A percentile compares a stretch with the other conserved stretches of the same genome.
phyloP scores from a whole-genome alignment of 2,329 filamentous ascomycete species.

The Purpureocillium takamizusanense region DNA sequence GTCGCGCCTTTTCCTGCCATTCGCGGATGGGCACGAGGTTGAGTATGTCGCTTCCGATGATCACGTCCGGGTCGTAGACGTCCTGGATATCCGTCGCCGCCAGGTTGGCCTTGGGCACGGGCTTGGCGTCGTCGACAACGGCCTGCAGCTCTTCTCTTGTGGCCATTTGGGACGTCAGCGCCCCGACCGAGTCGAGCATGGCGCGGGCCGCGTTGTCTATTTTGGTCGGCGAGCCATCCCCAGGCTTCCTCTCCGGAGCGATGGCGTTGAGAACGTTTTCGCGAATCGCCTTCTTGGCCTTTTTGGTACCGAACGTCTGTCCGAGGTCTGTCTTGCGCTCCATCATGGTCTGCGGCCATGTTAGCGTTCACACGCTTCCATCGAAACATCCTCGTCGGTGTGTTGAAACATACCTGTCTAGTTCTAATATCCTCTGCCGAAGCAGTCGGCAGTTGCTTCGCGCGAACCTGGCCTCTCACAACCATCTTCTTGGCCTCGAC shows the following conservation, averaged over 20 bases:
- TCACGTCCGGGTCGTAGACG: conserved; percentile 58
- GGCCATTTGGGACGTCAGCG: conserved; percentile 55
- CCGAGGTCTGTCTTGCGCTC: conserved; percentile 62
- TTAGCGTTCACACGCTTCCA: conserved; percentile 11
- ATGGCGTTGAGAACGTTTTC: conserved; percentile 66
- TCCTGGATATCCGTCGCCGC: conserved; percentile 59
- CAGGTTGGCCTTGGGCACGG: conserved; percentile 62
- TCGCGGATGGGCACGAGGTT: conserved; percentile 60
- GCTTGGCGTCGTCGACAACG: conserved; percentile 58
- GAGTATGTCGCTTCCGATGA: conserved; percentile 62
- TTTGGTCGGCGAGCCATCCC: conserved; percentile 32
- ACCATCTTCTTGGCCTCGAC: conserved; percentile 57
- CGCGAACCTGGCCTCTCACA: conserved; percentile 46
- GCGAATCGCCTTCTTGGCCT: conserved; percentile 69
- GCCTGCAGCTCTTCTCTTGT: conserved; percentile 57
- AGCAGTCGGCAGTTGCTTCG: conserved; percentile 41
- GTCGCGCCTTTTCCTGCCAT: conserved; percentile 61
- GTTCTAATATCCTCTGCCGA: conserved; percentile 26
- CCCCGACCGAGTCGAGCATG: conserved; percentile 55
- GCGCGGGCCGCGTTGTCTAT: conserved; percentile 47
- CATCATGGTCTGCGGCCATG: conserved; percentile 38
- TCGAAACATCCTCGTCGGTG: too few species aligned
- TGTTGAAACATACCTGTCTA: conserved; percentile 15
- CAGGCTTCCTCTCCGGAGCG: conserved; percentile 26
- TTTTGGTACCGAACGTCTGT: conserved; percentile 76